Base-by-base conservation (phyloP, 202 grass and related monocot genomes). In the Eragrostis tef region DNA sequence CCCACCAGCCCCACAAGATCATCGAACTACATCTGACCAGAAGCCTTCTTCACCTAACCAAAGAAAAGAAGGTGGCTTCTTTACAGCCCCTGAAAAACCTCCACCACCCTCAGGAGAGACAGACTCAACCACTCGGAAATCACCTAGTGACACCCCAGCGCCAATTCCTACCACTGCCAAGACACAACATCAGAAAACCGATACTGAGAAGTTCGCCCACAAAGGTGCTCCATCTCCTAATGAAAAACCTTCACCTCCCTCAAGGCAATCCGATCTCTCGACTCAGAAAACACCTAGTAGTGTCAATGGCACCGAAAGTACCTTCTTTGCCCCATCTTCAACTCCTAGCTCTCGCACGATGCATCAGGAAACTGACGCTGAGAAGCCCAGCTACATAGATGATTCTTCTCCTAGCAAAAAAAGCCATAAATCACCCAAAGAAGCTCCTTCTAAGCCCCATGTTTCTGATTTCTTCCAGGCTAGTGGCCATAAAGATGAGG, bases 51-150 rank as follows among this genome's bases (percentile, higher is more conserved):
- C 86, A 67, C 49, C 67, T 50, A 65, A 26, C 51, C 14, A 81
- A 59, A 68, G 2, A 73, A 78, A 67, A 73, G 59, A 66, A 79
- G 71, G 58, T 49, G 81, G 53, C 49, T 87, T 78, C 36, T 83
- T 87, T 78, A 79, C 50, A 75, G 2, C 81, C 75, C 50, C 75
- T 6, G 69, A 80, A 13, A 79, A 84, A 84, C 59, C 62, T 27
- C 34, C 41, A 82, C 12, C 56, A 47, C 20, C 47, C 25, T 25
- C 73, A 57, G 39, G 74, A 73, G 53, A 46, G 20, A 83, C 1
- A 83, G 29, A 26, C 45, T 11, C 73, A 45, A 77, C 73, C 73
- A 71, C 21, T 48, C 46, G 81, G 29, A 74, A 74, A 60, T 19
- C 63, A 57, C 63, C 72, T 69, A 69, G 43, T 69, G 78, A 5